Evolutionary conservation across 805 yeast genomes (phyloP).

Genomic region (Candida maltosa): DNA sequence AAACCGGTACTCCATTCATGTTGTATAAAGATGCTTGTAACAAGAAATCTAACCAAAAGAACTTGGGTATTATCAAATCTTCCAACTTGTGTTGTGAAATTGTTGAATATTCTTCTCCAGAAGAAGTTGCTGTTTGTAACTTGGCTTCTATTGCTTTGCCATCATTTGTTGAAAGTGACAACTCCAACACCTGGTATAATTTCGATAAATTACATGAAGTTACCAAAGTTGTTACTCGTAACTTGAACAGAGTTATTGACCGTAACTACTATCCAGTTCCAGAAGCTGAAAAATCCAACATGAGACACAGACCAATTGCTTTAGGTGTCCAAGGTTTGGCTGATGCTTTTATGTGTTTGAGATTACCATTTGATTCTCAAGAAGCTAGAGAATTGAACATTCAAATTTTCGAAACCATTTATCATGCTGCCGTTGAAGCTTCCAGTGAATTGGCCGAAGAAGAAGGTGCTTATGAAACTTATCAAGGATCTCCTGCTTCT

Average conservation of each 20-base stretch:
- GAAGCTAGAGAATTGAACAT: conserved; percentile 55
- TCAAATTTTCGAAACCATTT: conserved; percentile 60
- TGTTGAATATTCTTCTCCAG: conserved; percentile 57
- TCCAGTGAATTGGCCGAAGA: conserved; percentile 50
- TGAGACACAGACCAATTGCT: conserved; percentile 61
- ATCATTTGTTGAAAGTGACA: conserved; percentile 48
- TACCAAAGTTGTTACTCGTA: conserved; percentile 51
- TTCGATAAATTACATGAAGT: conserved; percentile 55
- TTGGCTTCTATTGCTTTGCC: conserved; percentile 60
- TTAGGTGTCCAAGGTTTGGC: conserved; percentile 65
- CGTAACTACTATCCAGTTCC: conserved; percentile 55
- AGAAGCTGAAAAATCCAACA: conserved; percentile 51
- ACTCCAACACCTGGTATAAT: conserved; percentile 44
- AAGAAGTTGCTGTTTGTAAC: conserved; percentile 61
- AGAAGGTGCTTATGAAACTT: conserved; percentile 51
- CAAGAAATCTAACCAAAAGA: conserved; percentile 56
- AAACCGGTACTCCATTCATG: conserved; percentile 66
- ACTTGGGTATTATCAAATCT: conserved; percentile 57
- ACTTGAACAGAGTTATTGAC: conserved; percentile 56
- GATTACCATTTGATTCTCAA: conserved; percentile 56
- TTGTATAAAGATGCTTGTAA: conserved; percentile 63
- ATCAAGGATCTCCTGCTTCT: conserved; percentile 58
- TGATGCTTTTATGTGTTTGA: conserved; percentile 52
- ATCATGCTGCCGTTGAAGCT: conserved; percentile 58
- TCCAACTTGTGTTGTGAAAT: conserved; percentile 63